phyloP scores from a whole-genome alignment of 768 basidiomycete species.

The Gymnopilus junonius region DNA sequence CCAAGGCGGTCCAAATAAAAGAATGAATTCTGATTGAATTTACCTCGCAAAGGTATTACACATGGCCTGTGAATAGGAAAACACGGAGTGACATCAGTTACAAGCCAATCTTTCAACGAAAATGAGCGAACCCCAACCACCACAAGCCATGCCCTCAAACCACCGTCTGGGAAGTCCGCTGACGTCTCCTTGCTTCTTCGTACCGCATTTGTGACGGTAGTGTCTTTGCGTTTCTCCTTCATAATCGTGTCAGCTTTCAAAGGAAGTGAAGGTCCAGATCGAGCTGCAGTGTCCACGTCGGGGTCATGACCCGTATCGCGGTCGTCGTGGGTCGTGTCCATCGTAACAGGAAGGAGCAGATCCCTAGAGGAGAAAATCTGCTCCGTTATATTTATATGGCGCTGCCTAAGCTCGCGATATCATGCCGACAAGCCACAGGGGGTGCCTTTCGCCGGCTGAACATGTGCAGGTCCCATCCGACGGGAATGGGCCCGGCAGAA shows the following conservation, averaged over 20 bases:
- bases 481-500: neutral
- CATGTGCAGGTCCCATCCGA: neutral
- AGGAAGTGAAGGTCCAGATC: neutral
- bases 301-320: neutral
- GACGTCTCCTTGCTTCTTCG: neutral
- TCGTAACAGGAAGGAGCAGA: neutral
- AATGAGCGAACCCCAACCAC: conserved; percentile 42
- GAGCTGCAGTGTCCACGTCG: neutral
- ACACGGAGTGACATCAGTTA: neutral
- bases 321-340: neutral
- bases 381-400: neutral
- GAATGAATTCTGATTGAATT: conserved; percentile 20
- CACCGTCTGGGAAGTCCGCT: conserved; percentile 45
- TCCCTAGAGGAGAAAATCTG: neutral
- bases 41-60: conserved; percentile 51
- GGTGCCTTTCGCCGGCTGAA: neutral
- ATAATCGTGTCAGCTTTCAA: neutral
- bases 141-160: conserved; percentile 47
- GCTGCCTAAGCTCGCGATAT: neutral
- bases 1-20: too few species aligned
- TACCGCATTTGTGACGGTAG: neutral
- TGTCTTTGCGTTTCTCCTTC: neutral
- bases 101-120: neutral
- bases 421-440: neutral
- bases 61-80: conserved; percentile 44